Evolutionary conservation across 2,329 filamentous ascomycete genomes (phyloP), one percentile per base, ranked within the genome.

Genomic region (Corinectria fuckeliana): DNA sequence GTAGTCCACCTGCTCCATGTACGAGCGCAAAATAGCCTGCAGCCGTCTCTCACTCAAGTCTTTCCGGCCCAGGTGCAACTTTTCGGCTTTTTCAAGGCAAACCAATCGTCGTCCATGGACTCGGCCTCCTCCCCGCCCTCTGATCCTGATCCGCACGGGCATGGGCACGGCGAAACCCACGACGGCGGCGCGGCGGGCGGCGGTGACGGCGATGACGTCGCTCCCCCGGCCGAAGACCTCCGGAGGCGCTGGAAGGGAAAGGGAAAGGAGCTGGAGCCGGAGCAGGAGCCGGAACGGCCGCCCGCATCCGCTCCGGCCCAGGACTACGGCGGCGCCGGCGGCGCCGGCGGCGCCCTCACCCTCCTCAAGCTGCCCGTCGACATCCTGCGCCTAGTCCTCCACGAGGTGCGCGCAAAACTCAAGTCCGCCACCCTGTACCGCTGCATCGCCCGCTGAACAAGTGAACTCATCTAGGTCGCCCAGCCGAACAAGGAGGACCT

Each of bases 301-400:
- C 6, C 28, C 44, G 42, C 16, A 7, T 16, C 4, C 10, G 10
- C 20, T 4, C 41, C 45, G 16, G 8, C 18, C 18, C 30, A 44
- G 3, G 52, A 60, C 16, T n/a, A 21, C n/a, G 53, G n/a, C n/a
- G n/a, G n/a, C n/a, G n/a, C n/a, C n/a, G n/a, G n/a, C n/a, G n/a
- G n/a, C n/a, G n/a, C n/a, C n/a, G n/a, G n/a, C n/a, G n/a, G 36
- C 10, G 45, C 60, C 13, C 57, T 63, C 26, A 60, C 48, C 11
- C 50, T 63, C 7, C 50, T 57, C 48, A 56, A 54, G 41, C 45
- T 63, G 42, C 60, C 57, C 50, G 49, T 60, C n/a, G 57, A 63
- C 34, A 55, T 63, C 26, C 45, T 63, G 18, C 51, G 60, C 38
- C 21, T 63, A 38, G 58, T 63, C 18, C 45, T 63, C 49, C 47